A percentile compares a stretch with the other conserved stretches of the same genome.
Evolutionary conservation across 2,329 filamentous ascomycete genomes (phyloP).

Genomic region (Neofusicoccum kwambonambiense): DNA sequence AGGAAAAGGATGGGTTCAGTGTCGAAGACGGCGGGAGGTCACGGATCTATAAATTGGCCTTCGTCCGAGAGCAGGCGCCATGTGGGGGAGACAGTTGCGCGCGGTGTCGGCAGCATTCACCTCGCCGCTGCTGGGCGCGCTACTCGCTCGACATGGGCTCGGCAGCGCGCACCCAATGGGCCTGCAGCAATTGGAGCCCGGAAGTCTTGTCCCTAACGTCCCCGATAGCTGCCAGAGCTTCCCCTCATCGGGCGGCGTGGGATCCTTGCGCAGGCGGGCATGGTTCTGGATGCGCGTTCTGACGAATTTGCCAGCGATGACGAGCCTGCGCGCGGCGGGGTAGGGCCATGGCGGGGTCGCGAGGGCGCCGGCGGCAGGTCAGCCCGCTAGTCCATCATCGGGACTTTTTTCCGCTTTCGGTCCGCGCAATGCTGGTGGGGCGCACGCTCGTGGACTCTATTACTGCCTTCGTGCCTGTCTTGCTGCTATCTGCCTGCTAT

Average conservation of each 20-base stretch:
- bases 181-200: background rate
- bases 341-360: constrained; percentile 11
- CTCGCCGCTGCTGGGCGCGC: background rate
- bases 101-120: background rate
- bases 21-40: background rate
- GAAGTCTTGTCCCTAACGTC: background rate
- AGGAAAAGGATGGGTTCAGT: background rate
- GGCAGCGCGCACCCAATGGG: background rate
- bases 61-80: constrained; percentile 14
- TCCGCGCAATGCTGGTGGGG: background rate
- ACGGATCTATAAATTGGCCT: constrained; percentile 6
- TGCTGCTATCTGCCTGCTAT: background rate
- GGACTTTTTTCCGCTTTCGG: constrained; percentile 14
- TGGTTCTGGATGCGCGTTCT: constrained; percentile 1
- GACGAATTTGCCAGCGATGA: constrained; percentile 11
- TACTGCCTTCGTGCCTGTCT: background rate
- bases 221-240: constrained; percentile 6
- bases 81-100: constrained; percentile 7
- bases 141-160: background rate
- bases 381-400: background rate
- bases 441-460: background rate
- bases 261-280: background rate
- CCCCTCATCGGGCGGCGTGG: background rate
- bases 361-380: background rate
- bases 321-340: constrained; percentile 7